Evolutionary conservation across 139 green algal genomes (phyloP), one percentile per base, ranked within the genome.

Genomic region (Tetradesmus lagerheimii): DNA sequence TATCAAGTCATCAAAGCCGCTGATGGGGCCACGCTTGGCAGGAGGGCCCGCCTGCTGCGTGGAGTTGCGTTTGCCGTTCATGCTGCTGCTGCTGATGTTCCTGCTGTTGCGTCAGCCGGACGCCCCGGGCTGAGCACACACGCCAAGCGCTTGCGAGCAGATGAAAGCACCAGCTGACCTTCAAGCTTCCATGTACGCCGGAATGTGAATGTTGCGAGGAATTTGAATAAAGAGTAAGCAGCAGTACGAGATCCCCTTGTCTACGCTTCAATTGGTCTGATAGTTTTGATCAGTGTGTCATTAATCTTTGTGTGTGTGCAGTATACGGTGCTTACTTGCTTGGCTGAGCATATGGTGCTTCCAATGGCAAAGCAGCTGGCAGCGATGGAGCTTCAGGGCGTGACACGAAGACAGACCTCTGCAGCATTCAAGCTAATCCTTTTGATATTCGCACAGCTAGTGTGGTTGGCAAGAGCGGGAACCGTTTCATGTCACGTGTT

Each of bases 1-100:
- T 41, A 93, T 86, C 2, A 92, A 43, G 15, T 91, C 89, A 47
- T 94, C 86, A 35, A 82, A 64, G 0, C 86, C 80, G 78, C 45
- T 86, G 27, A 67, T 57, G 15, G 87, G 87, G 0, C 87, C 87
- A 23, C 79, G 87, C 38, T 91, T 91, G 2, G 78, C 4, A 29
- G 87, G 29, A 6, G 87, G 87, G 29, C 87, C 87, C 47, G 27
- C n/a, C 38, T 85, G 87, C 76, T 86, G 76, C 20, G 37, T 8
- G 35, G 78, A 41, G 27, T 15, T 18, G 53, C 87, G 80, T 38
- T 91, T 91, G 35, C 87, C 87, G 9, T 84, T 29, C 74, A 83
- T 83, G 45, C 75, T 85, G 39, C 57, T 78, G n/a, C 82, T 38
- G 47, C n/a, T n/a, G n/a, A n/a, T n/a, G n/a, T 27, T 27, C 79